Conservation (phyloP, 441 rosid species). For the California macrophylla region DNA sequence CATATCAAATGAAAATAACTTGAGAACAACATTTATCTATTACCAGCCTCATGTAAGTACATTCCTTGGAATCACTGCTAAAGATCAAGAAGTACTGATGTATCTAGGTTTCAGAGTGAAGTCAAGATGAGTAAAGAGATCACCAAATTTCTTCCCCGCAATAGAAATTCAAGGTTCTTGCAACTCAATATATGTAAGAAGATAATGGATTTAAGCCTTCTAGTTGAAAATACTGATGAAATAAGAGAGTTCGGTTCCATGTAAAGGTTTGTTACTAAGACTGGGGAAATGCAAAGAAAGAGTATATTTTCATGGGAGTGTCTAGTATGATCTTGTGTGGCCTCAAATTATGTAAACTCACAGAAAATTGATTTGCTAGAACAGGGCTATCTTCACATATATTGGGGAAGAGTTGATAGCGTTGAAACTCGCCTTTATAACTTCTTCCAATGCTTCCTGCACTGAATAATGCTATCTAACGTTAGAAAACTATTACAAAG, state of each 20-base stretch:
- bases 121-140: background rate
- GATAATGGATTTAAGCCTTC: background rate
- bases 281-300: background rate
- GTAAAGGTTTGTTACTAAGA: background rate
- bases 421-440: conserved; percentile 44
- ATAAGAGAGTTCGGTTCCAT: background rate
- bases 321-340: background rate
- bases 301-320: background rate
- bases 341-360: conserved; percentile 19
- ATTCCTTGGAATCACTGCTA: background rate
- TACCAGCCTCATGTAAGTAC: background rate
- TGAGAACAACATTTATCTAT: background rate
- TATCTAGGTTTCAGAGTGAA: background rate
- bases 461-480: conserved; percentile 22
- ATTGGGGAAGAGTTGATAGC: conserved; percentile 40
- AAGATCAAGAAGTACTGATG: background rate
- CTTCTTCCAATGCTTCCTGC: conserved; percentile 56
- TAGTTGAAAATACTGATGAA: background rate
- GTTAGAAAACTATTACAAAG: background rate
- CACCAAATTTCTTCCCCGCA: background rate
- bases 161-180: background rate
- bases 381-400: conserved; percentile 42
- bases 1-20: background rate
- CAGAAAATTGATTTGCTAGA: conserved; percentile 54
- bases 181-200: background rate